Evolutionary conservation across 176 grass and related monocot genomes (phyloP).

Genomic region (Sorghum bicolor): DNA sequence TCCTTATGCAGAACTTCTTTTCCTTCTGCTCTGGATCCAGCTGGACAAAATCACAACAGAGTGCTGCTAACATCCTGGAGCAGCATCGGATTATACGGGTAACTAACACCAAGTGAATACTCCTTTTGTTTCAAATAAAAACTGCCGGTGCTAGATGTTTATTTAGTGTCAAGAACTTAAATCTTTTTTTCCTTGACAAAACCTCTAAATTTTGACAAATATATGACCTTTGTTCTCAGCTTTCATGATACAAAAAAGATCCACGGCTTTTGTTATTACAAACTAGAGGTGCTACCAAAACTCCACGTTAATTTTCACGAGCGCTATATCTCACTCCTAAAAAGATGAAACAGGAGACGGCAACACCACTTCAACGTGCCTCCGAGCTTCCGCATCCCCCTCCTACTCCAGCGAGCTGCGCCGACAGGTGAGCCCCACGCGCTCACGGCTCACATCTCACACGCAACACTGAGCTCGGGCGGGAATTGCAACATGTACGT

Average conservation of each 20-base stretch:
- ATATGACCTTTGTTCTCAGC: background rate
- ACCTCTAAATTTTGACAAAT: background rate
- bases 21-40: background rate
- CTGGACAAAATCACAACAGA: conserved; percentile 3
- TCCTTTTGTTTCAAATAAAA: background rate
- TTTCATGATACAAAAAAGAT: background rate
- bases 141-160: background rate
- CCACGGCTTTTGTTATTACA: background rate
- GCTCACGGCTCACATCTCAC: too few species aligned
- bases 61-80: background rate
- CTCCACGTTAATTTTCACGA: background rate
- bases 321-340: too few species aligned
- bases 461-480: too few species aligned
- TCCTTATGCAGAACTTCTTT: background rate
- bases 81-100: background rate
- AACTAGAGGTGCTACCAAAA: background rate
- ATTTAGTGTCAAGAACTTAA: background rate
- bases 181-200: background rate
- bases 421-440: too few species aligned
- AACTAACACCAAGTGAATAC: background rate
- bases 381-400: too few species aligned
- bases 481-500: too few species aligned
- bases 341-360: too few species aligned
- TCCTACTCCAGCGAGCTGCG: too few species aligned
- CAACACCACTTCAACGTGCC: too few species aligned